phyloP scores from a whole-genome alignment of 306 rosid species.

The Cercis canadensis region DNA sequence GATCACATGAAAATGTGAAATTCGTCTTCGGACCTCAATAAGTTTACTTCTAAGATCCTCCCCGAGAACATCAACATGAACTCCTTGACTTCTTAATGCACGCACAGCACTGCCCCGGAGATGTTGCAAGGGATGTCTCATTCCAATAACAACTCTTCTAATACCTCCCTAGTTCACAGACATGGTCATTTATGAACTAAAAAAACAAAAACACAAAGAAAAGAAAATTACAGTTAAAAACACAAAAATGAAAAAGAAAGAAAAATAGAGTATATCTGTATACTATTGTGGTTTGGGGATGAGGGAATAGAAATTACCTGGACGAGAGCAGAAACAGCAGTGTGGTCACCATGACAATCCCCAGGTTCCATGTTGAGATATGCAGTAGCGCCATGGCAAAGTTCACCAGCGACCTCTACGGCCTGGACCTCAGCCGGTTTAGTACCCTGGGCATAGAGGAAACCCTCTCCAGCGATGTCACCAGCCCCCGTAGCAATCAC shows the following conservation, averaged over 20 bases:
- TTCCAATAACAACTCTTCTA: conserved; percentile 81
- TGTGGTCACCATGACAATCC: conserved; percentile 78
- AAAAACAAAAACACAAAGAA: conserved; percentile 18
- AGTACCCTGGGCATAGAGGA: conserved; percentile 91
- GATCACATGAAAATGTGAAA: background rate
- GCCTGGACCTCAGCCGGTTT: conserved; percentile 84
- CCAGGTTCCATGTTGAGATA: conserved; percentile 93
- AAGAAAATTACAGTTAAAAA: conserved; percentile 20
- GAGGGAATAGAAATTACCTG: conserved; percentile 46
- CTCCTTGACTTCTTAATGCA: conserved; percentile 76
- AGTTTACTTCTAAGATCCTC: conserved; percentile 75
- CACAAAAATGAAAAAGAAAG: background rate
- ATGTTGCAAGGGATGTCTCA: conserved; percentile 91
- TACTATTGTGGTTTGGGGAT: too few relatives aligned
- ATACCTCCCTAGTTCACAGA: conserved; percentile 81
- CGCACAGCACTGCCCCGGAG: conserved; percentile 81
- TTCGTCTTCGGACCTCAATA: conserved; percentile 56
- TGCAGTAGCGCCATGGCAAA: conserved; percentile 64
- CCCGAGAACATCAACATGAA: conserved; percentile 82
- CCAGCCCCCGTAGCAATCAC: conserved; percentile 65
- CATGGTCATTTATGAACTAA: conserved; percentile 41
- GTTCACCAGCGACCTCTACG: conserved; percentile 60
- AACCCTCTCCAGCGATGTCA: conserved; percentile 74
- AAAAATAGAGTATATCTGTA: too few relatives aligned
- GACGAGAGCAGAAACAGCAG: conserved; percentile 81